Percentiles rank a stretch among this genome's conserved stretches.
These are phyloP conservation scores for Tolypocladium album DNA, from an alignment of 2,329 filamentous ascomycete species.

Conservation along the genomic window DNA sequence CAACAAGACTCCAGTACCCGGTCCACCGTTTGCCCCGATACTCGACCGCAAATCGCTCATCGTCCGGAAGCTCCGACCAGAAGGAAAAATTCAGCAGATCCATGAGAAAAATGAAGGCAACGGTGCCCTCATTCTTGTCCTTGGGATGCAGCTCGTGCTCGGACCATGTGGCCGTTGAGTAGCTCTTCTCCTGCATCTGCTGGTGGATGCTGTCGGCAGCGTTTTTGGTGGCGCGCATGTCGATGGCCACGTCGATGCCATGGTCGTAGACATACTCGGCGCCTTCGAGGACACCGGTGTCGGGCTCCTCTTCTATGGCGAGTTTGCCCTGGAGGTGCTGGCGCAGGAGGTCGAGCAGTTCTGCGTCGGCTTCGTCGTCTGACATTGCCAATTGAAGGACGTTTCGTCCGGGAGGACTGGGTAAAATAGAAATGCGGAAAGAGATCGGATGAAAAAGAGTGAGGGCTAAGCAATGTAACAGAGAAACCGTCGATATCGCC, in stretches of 20 bases:
- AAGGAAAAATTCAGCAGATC: constrained; percentile 95
- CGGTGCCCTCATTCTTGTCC: constrained; percentile 63
- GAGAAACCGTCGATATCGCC: background rate
- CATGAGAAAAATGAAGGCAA: constrained; percentile 95
- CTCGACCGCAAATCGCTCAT: constrained; percentile 70
- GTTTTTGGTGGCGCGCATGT: constrained; percentile 69
- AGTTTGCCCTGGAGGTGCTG: constrained; percentile 60
- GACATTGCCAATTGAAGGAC: constrained; percentile 48
- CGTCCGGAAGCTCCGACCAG: constrained; percentile 66
- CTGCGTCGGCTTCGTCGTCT: constrained; percentile 82
- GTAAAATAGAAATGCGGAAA: background rate
- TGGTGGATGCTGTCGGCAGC: constrained; percentile 71
- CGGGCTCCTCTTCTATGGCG: constrained; percentile 46
- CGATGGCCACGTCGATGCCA: constrained; percentile 82
- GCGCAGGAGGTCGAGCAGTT: constrained; percentile 76
- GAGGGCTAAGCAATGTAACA: background rate
- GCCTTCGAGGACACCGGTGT: constrained; percentile 71
- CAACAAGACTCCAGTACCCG: constrained; percentile 91
- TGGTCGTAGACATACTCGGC: constrained; percentile 88
- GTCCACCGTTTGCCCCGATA: constrained; percentile 79
- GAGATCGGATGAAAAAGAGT: background rate
- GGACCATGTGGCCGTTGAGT: constrained; percentile 79
- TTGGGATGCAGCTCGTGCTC: constrained; percentile 86
- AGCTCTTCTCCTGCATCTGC: constrained; percentile 74
- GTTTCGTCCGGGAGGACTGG: background rate